Evolutionary conservation across 768 basidiomycete species (phyloP).

Genomic region (Inosperma sp.): DNA sequence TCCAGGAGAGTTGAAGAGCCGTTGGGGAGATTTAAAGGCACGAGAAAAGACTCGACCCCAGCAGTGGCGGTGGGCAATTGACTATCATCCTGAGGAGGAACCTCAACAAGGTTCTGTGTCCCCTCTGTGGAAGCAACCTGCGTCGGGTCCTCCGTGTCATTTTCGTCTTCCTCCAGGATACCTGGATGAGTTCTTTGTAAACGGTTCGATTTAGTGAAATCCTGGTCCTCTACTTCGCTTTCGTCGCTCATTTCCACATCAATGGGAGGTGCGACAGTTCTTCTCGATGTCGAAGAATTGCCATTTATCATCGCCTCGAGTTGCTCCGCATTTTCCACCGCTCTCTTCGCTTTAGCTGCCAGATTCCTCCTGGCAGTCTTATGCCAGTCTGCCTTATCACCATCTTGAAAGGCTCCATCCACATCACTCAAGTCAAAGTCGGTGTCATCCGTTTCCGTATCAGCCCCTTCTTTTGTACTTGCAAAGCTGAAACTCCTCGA

Average conservation of each 20-base stretch:
- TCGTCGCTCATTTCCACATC: conserved; percentile 28
- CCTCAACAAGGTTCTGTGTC: conserved; percentile 19
- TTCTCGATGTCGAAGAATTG: conserved; percentile 9
- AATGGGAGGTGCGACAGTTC: conserved; percentile 23
- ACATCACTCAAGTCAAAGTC: conserved; percentile 46
- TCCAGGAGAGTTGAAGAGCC: conserved; percentile 23
- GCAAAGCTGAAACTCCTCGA: conserved; percentile 74
- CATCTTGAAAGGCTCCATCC: conserved; percentile 34
- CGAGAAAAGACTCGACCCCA: conserved; percentile 40
- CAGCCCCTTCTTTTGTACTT: conserved; percentile 56
- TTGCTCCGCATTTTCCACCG: conserved; percentile 46
- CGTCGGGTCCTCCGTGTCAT: conserved; percentile 30
- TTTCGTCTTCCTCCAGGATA: conserved; percentile 71
- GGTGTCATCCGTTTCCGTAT: conserved; percentile 53
- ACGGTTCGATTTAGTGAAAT: conserved; percentile 35
- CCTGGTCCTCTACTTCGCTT: conserved; percentile 20
- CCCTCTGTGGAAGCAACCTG: conserved; percentile 9
- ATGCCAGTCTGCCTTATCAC: conserved; percentile 53
- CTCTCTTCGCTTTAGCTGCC: conserved; percentile 63
- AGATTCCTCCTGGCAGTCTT: conserved; percentile 60
- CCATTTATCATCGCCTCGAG: conserved; percentile 24
- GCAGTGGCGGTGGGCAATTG: conserved; percentile 42
- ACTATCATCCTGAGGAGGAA: conserved; percentile 28
- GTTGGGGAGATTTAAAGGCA: conserved; percentile 16
- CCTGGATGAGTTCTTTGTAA: conserved; percentile 48